Base-by-base conservation (phyloP, 2,329 filamentous ascomycete genomes). In the Didymellaceae sp. region DNA sequence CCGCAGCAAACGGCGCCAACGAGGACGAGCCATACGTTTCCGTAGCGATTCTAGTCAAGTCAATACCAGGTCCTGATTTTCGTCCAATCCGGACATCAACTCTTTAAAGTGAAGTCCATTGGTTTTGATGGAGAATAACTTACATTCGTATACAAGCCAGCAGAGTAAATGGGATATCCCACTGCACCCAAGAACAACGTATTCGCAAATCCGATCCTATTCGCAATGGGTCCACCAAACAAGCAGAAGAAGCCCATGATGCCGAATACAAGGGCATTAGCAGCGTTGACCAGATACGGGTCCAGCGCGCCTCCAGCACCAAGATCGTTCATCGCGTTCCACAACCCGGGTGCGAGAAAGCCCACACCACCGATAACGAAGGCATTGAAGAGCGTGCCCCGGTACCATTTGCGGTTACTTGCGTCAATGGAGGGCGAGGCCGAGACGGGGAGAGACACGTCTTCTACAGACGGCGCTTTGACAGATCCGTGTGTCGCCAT, bases 261-360 rank as follows among this genome's bases (percentile, higher is more conserved):
- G 1, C 71, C 76, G 38, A 81, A 82, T 3, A 80, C 75, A 3
- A 82, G 67, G 0, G 79, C 75, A 51, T 82, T 82, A n/a, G 77
- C 79, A 0, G 78, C 78, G 45, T 81, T 81, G 39, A 81, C 77
- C 2, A 83, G 73, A 41, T 75, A 82, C 0, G 80, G 80, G 37
- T 76, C 73, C 49, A 82, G 77, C 1, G 77, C 77, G 20, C 80
- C 80, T 30, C 80, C 80, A 1, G 80, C 81, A 13, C 81, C 80
- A 5, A 81, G 67, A 1, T 74, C 71, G 53, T 80, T 82, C 77
- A 83, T 81, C 1, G 81, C 81, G 61, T 81, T 82, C 80, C 81
- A 83, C 3, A 84, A 63, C 0, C 78, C 78, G 0, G 78, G 78
- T 0, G 77, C 77, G 26, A 80, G 69, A 57, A 82, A 82, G 1